Base-by-base conservation (phyloP, 2,329 filamentous ascomycete species). In the Pyrenochaeta sp. region DNA sequence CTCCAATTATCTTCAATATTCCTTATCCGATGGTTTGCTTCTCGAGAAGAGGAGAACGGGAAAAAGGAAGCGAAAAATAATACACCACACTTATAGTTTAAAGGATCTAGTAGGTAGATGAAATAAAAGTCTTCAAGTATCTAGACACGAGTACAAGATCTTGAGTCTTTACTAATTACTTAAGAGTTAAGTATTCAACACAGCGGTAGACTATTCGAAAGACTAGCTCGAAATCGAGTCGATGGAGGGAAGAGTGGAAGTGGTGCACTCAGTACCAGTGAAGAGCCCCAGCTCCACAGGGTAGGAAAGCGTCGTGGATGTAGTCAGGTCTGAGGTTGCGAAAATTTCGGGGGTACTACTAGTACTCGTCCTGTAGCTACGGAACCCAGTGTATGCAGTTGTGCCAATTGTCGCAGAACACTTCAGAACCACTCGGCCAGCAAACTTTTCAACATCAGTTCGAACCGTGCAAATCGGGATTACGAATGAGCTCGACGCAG, bases 1-100 rank as follows among this genome's bases (percentile, higher is more conserved):
- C 24, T 48, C 19, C 26, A 53, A 18, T 45, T 48, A 22, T n/a
- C 21, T 2, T 34, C 34, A 7, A 45, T 52, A 10, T 48, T 51
- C 27, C 9, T 48, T 7, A 34, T 48, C 6, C 32, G 32, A 23
- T 44, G 14, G n/a, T 44, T 44, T 13, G 48, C 15, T 4, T 35
- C 37, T 10, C 28, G 48, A 11, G 44, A 51, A 20, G 40, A 18
- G 20, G 34, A 19, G 24, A 37, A 34, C 18, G 40, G 48, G 14
- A 30, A 18, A 17, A 17, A 14, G 13, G 38, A 19, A 28, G 22
- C n/a, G n/a, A n/a, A n/a, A n/a, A n/a, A n/a, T n/a, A n/a, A n/a
- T n/a, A n/a, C n/a, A n/a, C n/a, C n/a, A n/a, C n/a, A n/a, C n/a
- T n/a, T n/a, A n/a, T n/a, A n/a, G n/a, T n/a, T n/a, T n/a, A n/a